Percentiles rank a stretch among this genome's conserved stretches.
Conservation (phyloP, 495 filamentous ascomycete genomes). For the Amorphotheca resinae region DNA sequence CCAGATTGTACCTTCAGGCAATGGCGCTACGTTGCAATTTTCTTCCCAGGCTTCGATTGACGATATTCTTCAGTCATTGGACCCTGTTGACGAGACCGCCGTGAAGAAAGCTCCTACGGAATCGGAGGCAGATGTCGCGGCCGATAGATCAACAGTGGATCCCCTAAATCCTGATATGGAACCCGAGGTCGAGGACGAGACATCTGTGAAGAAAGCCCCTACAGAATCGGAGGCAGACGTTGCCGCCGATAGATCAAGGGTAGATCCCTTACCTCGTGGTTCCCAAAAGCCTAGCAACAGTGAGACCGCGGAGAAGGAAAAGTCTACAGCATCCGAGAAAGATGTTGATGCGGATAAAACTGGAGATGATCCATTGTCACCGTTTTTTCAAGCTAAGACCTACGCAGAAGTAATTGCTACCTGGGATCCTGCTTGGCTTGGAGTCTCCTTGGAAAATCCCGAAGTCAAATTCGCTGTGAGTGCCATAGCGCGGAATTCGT, state of each 20-base stretch:
- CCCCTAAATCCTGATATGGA: constrained; percentile 6
- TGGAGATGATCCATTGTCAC: background rate
- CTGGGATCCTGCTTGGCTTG: constrained; percentile 39
- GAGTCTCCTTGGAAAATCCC: constrained; percentile 42
- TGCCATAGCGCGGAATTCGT: constrained; percentile 11
- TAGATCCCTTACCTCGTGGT: constrained; percentile 5
- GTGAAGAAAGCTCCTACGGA: constrained; percentile 9
- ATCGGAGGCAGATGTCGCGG: constrained; percentile 16
- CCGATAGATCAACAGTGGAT: constrained; percentile 13
- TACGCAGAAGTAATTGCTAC: constrained; percentile 13
- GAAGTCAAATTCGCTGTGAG: constrained; percentile 63
- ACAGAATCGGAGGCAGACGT: constrained; percentile 22
- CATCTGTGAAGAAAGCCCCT: constrained; percentile 24
- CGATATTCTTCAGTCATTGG: constrained; percentile 8
- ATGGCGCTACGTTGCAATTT: constrained; percentile 12
- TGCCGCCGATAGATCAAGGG: constrained; percentile 13
- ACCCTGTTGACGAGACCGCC: constrained; percentile 1
- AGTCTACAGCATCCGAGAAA: background rate
- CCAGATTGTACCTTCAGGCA: constrained; percentile 5
- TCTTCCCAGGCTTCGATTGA: constrained; percentile 4
- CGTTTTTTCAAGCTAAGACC: background rate
- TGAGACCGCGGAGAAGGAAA: background rate
- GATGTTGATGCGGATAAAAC: background rate
- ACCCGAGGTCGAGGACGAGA: constrained; percentile 26
- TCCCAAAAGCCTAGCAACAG: background rate